phyloP scores from a whole-genome alignment of 2,329 filamentous ascomycete genomes.

The Colletotrichum nymphaeae region DNA sequence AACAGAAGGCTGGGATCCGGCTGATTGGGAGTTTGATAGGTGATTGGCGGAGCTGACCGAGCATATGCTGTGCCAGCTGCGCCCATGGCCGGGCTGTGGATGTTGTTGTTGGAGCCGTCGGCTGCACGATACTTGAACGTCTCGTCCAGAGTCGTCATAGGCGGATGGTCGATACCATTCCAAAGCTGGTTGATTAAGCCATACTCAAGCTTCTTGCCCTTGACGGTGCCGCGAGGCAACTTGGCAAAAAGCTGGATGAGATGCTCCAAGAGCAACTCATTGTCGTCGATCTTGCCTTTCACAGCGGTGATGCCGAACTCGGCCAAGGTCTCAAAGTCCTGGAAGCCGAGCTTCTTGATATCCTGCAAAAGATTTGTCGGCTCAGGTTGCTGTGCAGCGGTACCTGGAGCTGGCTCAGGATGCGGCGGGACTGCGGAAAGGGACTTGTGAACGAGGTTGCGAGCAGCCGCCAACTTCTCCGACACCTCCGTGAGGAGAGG shows the following conservation, averaged over 20 bases:
- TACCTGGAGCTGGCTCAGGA: background rate
- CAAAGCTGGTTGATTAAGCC: conserved; percentile 37
- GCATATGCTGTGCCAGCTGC: conserved; percentile 37
- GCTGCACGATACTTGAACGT: conserved; percentile 36
- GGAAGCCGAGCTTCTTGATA: conserved; percentile 35
- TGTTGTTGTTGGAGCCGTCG: conserved; percentile 39
- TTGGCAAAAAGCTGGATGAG: conserved; percentile 37
- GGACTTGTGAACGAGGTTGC: conserved; percentile 21
- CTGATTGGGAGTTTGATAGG: conserved; percentile 35
- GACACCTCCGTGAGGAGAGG: conserved; percentile 12
- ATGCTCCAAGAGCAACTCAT: conserved; percentile 34
- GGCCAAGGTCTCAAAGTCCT: conserved; percentile 36
- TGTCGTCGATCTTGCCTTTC: conserved; percentile 33
- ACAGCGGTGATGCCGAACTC: conserved; percentile 34
- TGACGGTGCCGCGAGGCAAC: conserved; percentile 28
- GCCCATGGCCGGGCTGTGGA: conserved; percentile 32
- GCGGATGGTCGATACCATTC: conserved; percentile 38
- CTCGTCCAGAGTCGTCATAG: conserved; percentile 34
- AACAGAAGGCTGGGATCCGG: conserved; percentile 38
- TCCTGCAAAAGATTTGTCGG: conserved; percentile 33
- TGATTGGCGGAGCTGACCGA: conserved; percentile 31
- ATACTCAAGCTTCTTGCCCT: conserved; percentile 35
- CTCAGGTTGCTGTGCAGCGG: conserved; percentile 3
- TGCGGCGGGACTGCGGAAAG: conserved; percentile 19
- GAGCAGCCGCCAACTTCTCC: conserved; percentile 27